phyloP scores from a whole-genome alignment of 2,329 filamentous ascomycete species.

The Penicillium sp. region DNA sequence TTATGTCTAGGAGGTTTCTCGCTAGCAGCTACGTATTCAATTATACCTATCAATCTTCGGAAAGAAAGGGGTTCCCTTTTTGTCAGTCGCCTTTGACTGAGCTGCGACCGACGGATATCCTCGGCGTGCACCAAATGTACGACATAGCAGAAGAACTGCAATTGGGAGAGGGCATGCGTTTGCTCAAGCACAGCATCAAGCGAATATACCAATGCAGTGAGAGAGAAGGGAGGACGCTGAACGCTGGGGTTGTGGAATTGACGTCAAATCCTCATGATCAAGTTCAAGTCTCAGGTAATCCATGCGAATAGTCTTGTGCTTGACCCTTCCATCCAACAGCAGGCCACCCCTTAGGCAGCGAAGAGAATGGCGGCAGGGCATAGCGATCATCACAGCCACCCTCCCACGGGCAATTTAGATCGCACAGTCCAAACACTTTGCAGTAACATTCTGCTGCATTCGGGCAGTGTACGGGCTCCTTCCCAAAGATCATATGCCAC shows the following conservation, averaged over 20 bases:
- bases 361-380: conserved; percentile 55
- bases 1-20: no score
- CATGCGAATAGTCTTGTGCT: conserved; percentile 32
- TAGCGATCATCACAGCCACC: conserved; percentile 56
- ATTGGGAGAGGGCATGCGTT: neutral
- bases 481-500: conserved; percentile 62
- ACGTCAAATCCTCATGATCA: neutral
- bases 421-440: conserved; percentile 61
- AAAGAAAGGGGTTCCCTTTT: neutral
- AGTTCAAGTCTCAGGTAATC: conserved; percentile 30
- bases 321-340: conserved; percentile 51
- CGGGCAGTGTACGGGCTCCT: conserved; percentile 58
- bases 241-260: neutral
- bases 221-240: neutral
- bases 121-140: neutral
- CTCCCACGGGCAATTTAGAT: conserved; percentile 41
- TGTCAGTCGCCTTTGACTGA: neutral
- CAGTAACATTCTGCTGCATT: conserved; percentile 62
- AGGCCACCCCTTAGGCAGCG: conserved; percentile 61
- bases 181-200: neutral
- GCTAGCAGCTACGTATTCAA: neutral
- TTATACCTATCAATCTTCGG: neutral
- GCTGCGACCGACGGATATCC: neutral
- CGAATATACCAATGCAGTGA: neutral
- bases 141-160: neutral